Base-by-base conservation (phyloP, 179 eudicot species). In the Vitellaria paradoxa region DNA sequence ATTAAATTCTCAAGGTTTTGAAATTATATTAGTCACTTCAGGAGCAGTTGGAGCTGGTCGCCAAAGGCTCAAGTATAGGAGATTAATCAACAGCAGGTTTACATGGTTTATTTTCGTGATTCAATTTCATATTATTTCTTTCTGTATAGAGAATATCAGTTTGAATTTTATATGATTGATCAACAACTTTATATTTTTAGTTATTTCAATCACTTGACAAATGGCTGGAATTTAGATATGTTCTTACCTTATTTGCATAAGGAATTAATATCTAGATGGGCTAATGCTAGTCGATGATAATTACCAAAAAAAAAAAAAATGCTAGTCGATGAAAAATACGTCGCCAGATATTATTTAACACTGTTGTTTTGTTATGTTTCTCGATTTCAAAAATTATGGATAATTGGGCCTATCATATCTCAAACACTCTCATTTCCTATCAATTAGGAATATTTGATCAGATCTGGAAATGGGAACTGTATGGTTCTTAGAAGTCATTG, bases 41-140 rank as follows among this genome's bases (percentile, higher is more conserved):
- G 98, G 98, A 79, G 98, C 98, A 68, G 97, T 93, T 75, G 90
- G 98, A 79, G 92, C 89, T 68, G 98, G 98, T 49, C 98, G 98
- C 65, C 98, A 93, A 79, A 84, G 98, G 84, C 94, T 93, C 56
- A 87, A 86, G 76, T 90, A 89, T 81, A 84, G 98, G 78, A 92
- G 79, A 83, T 82, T 92, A 83, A 77, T 93, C 67, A 89, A 93
- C 77, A 93, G 97, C 97, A 93, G 98, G 97, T 93, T 77, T 71
- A 59, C 23, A 26, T 70, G 12, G 12, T 65, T 82, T 24, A 11
- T 14, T 77, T n/a, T 45, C 7, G 8, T n/a, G 3, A 7, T 52
- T 18, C 3, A 10, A n/a, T 37, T 15, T 18, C 23, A 52, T 71
- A 53, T 17, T 55, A n/a, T 71, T 26, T 15, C 21, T 24, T 26